These are phyloP conservation scores for Tolypocladium tropicale DNA, from an alignment of 2,329 filamentous ascomycete species.

Conservation along the genomic window DNA sequence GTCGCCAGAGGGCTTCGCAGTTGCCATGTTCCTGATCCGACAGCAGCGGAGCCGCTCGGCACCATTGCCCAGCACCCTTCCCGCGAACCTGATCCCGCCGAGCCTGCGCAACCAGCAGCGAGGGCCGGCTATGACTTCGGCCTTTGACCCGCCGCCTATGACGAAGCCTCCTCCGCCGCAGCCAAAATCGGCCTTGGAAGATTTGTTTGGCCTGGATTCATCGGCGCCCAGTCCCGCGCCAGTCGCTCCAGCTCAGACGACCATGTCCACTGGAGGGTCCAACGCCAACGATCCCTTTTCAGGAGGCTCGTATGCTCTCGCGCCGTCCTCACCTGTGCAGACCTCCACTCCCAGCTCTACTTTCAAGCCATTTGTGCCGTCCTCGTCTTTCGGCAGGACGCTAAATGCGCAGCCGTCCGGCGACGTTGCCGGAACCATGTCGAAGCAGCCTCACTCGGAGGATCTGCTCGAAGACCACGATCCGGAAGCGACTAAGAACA, in stretches of 20 bases:
- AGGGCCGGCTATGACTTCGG: conserved; percentile 38
- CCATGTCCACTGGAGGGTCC: conserved; percentile 67
- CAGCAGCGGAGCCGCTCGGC: conserved; percentile 63
- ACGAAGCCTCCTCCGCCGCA: conserved; percentile 26
- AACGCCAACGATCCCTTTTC: conserved; percentile 53
- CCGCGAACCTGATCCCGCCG: conserved; percentile 74
- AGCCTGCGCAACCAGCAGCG: conserved; percentile 60
- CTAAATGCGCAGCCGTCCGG: conserved; percentile 71
- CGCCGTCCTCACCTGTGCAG: conserved; percentile 44
- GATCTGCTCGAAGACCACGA: conserved; percentile 89
- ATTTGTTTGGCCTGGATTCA: conserved; percentile 85
- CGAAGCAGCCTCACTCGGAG: conserved; percentile 43
- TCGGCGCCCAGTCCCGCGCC: conserved; percentile 36
- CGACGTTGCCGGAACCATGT: conserved; percentile 24
- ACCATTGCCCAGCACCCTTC: conserved; percentile 65
- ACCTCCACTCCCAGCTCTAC: conserved; percentile 36
- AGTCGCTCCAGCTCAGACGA: conserved; percentile 41
- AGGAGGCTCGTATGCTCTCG: conserved; percentile 33
- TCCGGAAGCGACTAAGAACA: conserved; percentile 75
- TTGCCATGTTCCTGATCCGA: conserved; percentile 94
- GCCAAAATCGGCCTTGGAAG: conserved; percentile 78
- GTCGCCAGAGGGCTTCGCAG: conserved; percentile 83
- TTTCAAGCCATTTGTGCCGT: conserved; percentile 88
- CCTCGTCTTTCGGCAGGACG: conserved; percentile 82
- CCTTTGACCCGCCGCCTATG: conserved; percentile 38